phyloP scores from a whole-genome alignment of 805 yeast genomes.

The Cyberlindnera sargentensis region DNA sequence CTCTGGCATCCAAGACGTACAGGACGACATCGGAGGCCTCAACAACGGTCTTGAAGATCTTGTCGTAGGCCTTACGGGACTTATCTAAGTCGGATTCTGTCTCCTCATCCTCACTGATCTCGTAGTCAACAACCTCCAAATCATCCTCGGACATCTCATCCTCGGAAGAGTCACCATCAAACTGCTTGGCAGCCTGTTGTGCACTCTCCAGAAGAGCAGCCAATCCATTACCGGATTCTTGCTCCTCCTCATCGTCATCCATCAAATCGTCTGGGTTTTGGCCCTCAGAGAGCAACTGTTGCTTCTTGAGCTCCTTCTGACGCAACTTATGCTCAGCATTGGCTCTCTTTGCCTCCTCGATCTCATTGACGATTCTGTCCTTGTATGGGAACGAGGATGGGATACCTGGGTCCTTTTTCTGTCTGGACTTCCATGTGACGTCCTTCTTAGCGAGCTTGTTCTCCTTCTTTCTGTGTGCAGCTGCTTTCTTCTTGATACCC shows the following conservation, averaged over 20 bases:
- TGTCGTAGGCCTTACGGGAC: slow-evolving; percentile 88
- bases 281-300: slow-evolving; percentile 32
- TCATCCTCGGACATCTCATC: slow-evolving; percentile 37
- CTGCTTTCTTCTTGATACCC: slow-evolving; percentile 93
- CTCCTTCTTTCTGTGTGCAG: slow-evolving; percentile 85
- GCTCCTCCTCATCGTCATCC: slow-evolving; percentile 32
- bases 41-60: slow-evolving; percentile 86
- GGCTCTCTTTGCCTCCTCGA: slow-evolving; percentile 53
- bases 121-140: slow-evolving; percentile 44
- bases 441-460: slow-evolving; percentile 80
- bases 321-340: slow-evolving; percentile 49
- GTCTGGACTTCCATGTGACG: slow-evolving; percentile 85
- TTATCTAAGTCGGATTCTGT: slow-evolving; percentile 51
- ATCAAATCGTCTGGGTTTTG: slow-evolving; percentile 30
- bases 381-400: slow-evolving; percentile 95
- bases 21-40: slow-evolving; percentile 87
- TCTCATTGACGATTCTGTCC: slow-evolving; percentile 66
- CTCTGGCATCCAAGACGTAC: slow-evolving; percentile 95
- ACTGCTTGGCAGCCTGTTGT: slow-evolving; percentile 75
- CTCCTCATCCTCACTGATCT: slow-evolving; percentile 38
- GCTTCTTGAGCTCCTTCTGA: slow-evolving; percentile 42
- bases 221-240: slow-evolving; percentile 46
- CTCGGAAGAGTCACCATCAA: slow-evolving; percentile 45
- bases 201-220: slow-evolving; percentile 89
- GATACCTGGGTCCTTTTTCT: slow-evolving; percentile 86